Conservation (phyloP, 2,329 filamentous ascomycete genomes). For the Pseudogymnoascus sp. region DNA sequence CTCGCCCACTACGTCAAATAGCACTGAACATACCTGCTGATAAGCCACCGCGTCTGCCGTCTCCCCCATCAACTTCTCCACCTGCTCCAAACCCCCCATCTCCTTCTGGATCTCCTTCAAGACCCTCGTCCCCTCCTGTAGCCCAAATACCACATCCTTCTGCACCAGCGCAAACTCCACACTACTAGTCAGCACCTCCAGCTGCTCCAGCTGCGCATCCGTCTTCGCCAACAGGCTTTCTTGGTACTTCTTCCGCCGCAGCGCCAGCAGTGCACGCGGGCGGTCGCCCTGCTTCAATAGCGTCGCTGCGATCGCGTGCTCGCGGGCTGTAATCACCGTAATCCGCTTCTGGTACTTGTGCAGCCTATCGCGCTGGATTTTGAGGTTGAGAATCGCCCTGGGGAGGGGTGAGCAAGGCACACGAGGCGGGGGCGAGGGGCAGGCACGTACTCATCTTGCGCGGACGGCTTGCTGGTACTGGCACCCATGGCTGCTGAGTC, state of each 20-base stretch:
- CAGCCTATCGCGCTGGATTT: conserved; percentile 93
- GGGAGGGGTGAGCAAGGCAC: conserved; percentile 12
- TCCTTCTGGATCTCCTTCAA: conserved; percentile 86
- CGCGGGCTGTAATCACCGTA: conserved; percentile 72
- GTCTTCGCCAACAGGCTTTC: conserved; percentile 82
- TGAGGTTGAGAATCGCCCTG: conserved; percentile 95
- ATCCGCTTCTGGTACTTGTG: conserved; percentile 94
- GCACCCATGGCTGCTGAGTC: conserved; percentile 49
- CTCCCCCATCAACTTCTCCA: conserved; percentile 93
- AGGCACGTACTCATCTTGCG: conserved; percentile 72
- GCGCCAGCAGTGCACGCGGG: conserved; percentile 71
- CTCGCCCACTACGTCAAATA: background rate
- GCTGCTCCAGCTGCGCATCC: conserved; percentile 84
- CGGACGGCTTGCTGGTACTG: conserved; percentile 59
- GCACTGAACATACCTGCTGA: conserved; percentile 56
- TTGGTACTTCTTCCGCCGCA: conserved; percentile 95
- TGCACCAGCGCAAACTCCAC: conserved; percentile 96
- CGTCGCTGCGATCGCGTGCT: conserved; percentile 77
- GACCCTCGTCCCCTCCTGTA: conserved; percentile 86
- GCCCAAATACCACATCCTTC: conserved; percentile 87
- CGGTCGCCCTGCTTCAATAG: conserved; percentile 77
- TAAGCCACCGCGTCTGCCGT: conserved; percentile 85
- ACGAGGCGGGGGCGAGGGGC: conserved; percentile 8
- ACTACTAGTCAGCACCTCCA: conserved; percentile 78
- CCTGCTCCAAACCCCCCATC: conserved; percentile 89